phyloP scores from a whole-genome alignment of 352 stramenopile genomes.

The Globisporangium perplexum region DNA sequence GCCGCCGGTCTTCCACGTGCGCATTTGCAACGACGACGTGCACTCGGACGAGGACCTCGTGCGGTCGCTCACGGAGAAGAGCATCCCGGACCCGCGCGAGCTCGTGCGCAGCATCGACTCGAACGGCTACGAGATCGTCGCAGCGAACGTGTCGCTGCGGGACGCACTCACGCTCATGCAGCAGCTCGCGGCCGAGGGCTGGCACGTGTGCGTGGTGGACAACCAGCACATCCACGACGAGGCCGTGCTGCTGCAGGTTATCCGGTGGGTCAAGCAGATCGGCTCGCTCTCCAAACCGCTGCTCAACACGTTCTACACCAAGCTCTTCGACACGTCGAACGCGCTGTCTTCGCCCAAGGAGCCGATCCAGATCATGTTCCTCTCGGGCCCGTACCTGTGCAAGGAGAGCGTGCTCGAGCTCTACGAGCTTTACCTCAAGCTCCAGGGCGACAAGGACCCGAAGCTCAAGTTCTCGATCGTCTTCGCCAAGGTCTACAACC shows the following conservation, averaged over 20 bases:
- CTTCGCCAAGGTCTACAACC: slow-evolving; percentile 82
- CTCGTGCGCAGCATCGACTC: slow-evolving; percentile 72
- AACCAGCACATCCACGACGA: slow-evolving; percentile 71
- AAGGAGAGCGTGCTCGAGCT: slow-evolving; percentile 90
- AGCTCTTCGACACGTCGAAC: slow-evolving; percentile 50
- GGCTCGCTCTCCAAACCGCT: slow-evolving; percentile 54
- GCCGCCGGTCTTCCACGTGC: slow-evolving; percentile 75
- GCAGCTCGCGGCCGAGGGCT: slow-evolving; percentile 70
- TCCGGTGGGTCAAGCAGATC: slow-evolving; percentile 74
- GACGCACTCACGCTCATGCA: slow-evolving; percentile 73
- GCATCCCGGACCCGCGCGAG: slow-evolving; percentile 47
- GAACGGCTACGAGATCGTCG: slow-evolving; percentile 67
- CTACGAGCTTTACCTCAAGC: slow-evolving; percentile 93
- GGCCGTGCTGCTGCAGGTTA: slow-evolving; percentile 47
- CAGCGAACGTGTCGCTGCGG: slow-evolving; percentile 37
- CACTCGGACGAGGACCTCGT: slow-evolving; percentile 98
- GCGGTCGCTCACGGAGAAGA: slow-evolving; percentile 79
- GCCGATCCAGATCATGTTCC: slow-evolving; percentile 87
- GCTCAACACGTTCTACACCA: slow-evolving; percentile 59
- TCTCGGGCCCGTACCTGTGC: slow-evolving; percentile 93
- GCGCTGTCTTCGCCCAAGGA: slow-evolving; percentile 36
- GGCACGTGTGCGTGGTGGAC: slow-evolving; percentile 79
- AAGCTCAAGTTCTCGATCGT: slow-evolving; percentile 91
- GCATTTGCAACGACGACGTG: slow-evolving; percentile 98
- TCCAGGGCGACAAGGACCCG: slow-evolving; percentile 93